Evolutionary conservation across 495 filamentous ascomycete species (phyloP).

Genomic region (Aspergillus panamensis): DNA sequence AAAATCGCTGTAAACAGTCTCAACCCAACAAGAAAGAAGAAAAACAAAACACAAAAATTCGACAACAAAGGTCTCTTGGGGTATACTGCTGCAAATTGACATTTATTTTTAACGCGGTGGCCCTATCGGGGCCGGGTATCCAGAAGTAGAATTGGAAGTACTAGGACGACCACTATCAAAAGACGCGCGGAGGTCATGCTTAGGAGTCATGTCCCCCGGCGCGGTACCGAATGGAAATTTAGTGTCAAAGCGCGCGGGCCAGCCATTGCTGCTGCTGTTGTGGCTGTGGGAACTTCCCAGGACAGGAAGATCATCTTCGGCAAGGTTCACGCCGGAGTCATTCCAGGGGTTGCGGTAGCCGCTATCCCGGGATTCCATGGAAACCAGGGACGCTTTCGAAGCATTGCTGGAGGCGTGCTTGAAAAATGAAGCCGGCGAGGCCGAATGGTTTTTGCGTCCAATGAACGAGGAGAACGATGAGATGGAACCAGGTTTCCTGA

Average conservation of each 20-base stretch:
- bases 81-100: constrained; percentile 60
- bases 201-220: constrained; percentile 77
- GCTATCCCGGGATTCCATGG: constrained; percentile 87
- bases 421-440: constrained; percentile 79
- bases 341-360: constrained; percentile 97
- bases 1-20: constrained; percentile 20
- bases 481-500: constrained; percentile 89
- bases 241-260: constrained; percentile 58
- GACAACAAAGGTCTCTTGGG: constrained; percentile 52
- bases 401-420: constrained; percentile 91
- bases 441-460: constrained; percentile 88
- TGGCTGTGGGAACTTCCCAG: constrained; percentile 56
- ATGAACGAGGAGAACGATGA: constrained; percentile 90
- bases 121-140: constrained; percentile 87
- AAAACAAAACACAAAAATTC: constrained; percentile 28
- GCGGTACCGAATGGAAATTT: constrained; percentile 66
- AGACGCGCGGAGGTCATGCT: constrained; percentile 74
- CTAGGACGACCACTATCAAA: constrained; percentile 87
- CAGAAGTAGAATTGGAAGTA: constrained; percentile 92
- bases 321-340: constrained; percentile 88
- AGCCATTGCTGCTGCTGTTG: constrained; percentile 58
- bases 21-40: constrained; percentile 19
- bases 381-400: constrained; percentile 89
- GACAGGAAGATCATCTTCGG: constrained; percentile 73
- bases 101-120: constrained; percentile 70